Conservation (phyloP, 208 protist genomes). For the Leishmania aethiopica region DNA sequence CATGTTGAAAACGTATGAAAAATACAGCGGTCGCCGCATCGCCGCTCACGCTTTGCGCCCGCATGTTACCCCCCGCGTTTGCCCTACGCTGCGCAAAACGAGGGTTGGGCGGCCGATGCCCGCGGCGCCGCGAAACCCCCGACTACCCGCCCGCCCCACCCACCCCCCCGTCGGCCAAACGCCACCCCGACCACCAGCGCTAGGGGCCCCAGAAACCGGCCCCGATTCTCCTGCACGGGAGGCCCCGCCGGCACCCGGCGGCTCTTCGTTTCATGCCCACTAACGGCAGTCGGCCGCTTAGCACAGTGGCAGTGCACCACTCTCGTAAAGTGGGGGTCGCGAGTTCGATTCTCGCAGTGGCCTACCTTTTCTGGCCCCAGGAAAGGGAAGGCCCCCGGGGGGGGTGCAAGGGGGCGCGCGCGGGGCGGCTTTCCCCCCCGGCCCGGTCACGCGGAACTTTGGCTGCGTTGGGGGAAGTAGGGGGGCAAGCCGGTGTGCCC, state of each 20-base stretch:
- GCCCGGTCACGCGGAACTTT: accelerated
- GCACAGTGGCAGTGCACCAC: conserved; percentile 96
- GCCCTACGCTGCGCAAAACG: background rate
- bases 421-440: too few species aligned
- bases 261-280: background rate
- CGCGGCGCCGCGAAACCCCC: background rate
- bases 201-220: too few species aligned
- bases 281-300: conserved; percentile 75
- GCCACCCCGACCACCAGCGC: background rate
- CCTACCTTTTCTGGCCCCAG: conserved; percentile 42
- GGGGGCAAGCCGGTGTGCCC: too few species aligned
- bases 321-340: conserved; percentile 96
- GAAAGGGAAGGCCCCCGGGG: too few species aligned
- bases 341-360: conserved; percentile 96
- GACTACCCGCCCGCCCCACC: background rate
- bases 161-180: too few species aligned
- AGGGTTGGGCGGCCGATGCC: too few species aligned
- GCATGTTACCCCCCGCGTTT: background rate
- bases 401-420: background rate
- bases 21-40: background rate
- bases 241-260: too few species aligned
- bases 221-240: accelerated
- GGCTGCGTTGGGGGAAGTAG: accelerated
- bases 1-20: background rate
- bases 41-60: background rate